These are phyloP conservation scores for Dictyostelium capitatum DNA, from an alignment of 78 protist species.

Conservation along the genomic window DNA sequence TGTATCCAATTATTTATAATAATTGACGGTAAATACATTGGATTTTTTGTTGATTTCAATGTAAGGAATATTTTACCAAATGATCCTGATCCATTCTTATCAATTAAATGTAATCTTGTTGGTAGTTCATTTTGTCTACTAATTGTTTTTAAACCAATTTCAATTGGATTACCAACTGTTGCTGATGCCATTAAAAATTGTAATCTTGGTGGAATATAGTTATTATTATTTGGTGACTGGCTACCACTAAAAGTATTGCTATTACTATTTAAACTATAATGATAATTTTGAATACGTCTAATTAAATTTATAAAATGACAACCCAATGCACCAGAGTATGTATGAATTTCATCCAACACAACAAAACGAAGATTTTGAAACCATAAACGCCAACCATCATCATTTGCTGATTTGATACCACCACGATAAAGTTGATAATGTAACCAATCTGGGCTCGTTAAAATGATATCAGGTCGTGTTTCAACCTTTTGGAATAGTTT, in stretches of 20 bases:
- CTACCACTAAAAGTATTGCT: too few species aligned
- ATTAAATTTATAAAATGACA: conserved; percentile 77
- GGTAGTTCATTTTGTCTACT: background rate
- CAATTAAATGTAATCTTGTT: conserved; percentile 4
- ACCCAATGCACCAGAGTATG: conserved; percentile 83
- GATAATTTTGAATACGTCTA: conserved; percentile 62
- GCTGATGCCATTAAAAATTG: conserved; percentile 85
- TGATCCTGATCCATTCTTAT: conserved; percentile 61
- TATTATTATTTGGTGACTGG: background rate
- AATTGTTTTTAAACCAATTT: conserved; percentile 36
- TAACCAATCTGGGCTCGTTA: conserved; percentile 84
- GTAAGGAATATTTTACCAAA: conserved; percentile 32
- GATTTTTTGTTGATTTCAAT: conserved; percentile 19
- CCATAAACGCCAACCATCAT: conserved; percentile 47
- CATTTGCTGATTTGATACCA: background rate
- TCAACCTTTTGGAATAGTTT: background rate
- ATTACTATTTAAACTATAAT: background rate
- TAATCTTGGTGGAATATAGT: background rate
- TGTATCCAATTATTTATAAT: conserved; percentile 52
- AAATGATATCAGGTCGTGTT: conserved; percentile 34
- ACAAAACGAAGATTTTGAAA: conserved; percentile 34
- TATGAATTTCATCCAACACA: conserved; percentile 82
- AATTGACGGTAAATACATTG: background rate
- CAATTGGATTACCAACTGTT: conserved; percentile 75
- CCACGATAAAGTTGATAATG: conserved; percentile 63